Evolutionary conservation across 495 filamentous ascomycete genomes (phyloP).

Genomic region (Letharia lupina): DNA sequence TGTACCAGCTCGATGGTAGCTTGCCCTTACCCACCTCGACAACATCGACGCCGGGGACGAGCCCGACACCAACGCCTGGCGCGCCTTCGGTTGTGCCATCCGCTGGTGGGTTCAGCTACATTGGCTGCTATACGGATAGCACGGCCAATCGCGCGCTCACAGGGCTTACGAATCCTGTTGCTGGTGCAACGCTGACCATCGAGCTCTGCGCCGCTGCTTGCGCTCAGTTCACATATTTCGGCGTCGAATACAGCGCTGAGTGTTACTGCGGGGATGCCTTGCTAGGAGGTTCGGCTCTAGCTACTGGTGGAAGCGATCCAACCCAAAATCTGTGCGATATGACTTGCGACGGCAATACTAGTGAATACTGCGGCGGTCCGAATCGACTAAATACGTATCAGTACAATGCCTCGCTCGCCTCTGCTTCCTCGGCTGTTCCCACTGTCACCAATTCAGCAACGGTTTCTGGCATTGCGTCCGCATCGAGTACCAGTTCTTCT

Average conservation of each 20-base stretch:
- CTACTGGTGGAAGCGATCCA: not conserved
- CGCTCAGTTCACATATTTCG: not conserved
- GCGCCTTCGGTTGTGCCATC: not conserved
- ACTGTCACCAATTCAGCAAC: not conserved
- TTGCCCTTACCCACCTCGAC: not conserved
- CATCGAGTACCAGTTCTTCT: not conserved
- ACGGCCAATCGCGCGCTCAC: not conserved
- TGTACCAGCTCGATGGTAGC: slow-evolving; percentile 1
- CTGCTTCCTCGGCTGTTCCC: not conserved
- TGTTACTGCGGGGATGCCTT: not conserved
- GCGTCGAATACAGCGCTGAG: not conserved
- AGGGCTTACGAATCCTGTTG: not conserved
- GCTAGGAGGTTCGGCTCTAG: not conserved
- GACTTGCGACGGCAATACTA: not conserved
- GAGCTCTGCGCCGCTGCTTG: not conserved
- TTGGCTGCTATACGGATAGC: not conserved
- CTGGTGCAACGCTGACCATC: not conserved
- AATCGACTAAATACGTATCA: not conserved
- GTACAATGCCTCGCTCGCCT: not conserved
- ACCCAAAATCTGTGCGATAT: not conserved
- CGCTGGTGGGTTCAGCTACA: not conserved
- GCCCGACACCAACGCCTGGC: not conserved
- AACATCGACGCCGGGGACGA: not conserved
- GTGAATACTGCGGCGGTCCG: not conserved
- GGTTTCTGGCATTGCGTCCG: not conserved